phyloP scores from a whole-genome alignment of 1,284 basidiomycete species.

The Ganoderma resinaceum region DNA sequence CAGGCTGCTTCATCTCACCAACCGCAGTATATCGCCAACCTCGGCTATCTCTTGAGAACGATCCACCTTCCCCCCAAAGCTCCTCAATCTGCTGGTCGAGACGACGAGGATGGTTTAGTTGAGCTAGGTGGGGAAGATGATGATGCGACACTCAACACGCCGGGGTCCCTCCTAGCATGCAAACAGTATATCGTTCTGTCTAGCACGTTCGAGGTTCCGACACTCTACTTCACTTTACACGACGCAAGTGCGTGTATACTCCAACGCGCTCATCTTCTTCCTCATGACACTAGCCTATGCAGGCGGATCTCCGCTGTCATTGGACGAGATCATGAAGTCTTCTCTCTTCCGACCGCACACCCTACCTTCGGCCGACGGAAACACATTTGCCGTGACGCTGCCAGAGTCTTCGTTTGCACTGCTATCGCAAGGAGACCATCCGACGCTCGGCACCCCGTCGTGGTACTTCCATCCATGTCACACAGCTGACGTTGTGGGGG shows the following conservation, averaged over 20 bases:
- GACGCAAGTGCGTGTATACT: conserved; percentile 54
- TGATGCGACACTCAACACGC: conserved; percentile 20
- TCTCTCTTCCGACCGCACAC: conserved; percentile 61
- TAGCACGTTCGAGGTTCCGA: conserved; percentile 76
- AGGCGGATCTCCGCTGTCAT: conserved; percentile 71
- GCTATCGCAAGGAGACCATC: conserved; percentile 85
- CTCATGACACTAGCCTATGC: conserved; percentile 8
- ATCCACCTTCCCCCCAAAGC: conserved; percentile 27
- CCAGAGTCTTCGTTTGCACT: conserved; percentile 68
- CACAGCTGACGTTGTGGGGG: conserved; percentile 66
- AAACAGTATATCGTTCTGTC: conserved; percentile 76
- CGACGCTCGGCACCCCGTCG: conserved; percentile 69
- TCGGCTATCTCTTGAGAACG: conserved; percentile 59
- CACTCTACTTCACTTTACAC: conserved; percentile 79
- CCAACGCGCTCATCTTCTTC: neutral
- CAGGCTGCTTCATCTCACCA: conserved; percentile 19
- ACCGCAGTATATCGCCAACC: conserved; percentile 42
- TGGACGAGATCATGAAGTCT: conserved; percentile 61
- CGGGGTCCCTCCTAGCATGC: conserved; percentile 44
- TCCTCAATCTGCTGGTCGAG: conserved; percentile 1
- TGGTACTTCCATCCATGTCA: conserved; percentile 90
- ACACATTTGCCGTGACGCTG: conserved; percentile 58
- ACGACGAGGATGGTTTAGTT: conserved; percentile 3
- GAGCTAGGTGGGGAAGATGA: conserved; percentile 20
- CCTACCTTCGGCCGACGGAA: conserved; percentile 49